Percentiles rank a stretch among this genome's conserved stretches.
phyloP scores from a whole-genome alignment of 2,329 filamentous ascomycete genomes.

The Cylindrodendrum hubeiense region DNA sequence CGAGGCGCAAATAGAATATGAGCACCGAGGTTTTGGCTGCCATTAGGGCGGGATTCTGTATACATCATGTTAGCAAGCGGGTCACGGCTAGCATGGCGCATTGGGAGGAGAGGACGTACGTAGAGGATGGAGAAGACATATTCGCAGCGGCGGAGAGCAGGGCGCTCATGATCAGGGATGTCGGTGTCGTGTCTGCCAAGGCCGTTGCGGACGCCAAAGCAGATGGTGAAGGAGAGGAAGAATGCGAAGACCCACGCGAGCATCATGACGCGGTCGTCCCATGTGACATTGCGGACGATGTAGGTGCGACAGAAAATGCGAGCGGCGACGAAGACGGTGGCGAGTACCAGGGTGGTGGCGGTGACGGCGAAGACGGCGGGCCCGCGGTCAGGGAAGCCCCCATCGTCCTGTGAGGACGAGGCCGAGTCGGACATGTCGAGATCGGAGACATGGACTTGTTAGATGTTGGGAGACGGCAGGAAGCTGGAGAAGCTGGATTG shows the following conservation, averaged over 20 bases:
- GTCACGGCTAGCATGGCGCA: background rate
- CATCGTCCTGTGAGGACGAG: constrained; percentile 36
- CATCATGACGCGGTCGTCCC: constrained; percentile 86
- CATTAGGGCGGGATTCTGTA: constrained; percentile 88
- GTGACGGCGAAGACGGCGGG: constrained; percentile 77
- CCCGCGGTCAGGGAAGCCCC: constrained; percentile 62
- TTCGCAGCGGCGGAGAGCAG: constrained; percentile 68
- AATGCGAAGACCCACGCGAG: constrained; percentile 81
- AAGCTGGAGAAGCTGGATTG: constrained; percentile 33
- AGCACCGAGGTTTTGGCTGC: constrained; percentile 93
- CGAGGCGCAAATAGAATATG: constrained; percentile 88
- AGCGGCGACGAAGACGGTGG: constrained; percentile 80
- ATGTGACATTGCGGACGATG: constrained; percentile 78
- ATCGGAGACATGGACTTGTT: constrained; percentile 41
- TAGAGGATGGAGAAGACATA: constrained; percentile 75
- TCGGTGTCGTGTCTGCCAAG: constrained; percentile 76
- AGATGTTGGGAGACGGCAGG: constrained; percentile 26
- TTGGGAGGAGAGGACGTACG: constrained; percentile 48
- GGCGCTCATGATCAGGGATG: constrained; percentile 63
- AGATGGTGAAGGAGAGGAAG: constrained; percentile 75
- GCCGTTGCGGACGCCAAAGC: constrained; percentile 72
- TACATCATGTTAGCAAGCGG: constrained; percentile 2
- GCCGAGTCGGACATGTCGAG: constrained; percentile 45
- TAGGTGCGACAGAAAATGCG: constrained; percentile 79
- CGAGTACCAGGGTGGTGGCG: constrained; percentile 75